A percentile compares a stretch with the other conserved stretches of the same genome.
phyloP scores from a whole-genome alignment of 148 eudicot species.

The Rhododendron ovatum region DNA sequence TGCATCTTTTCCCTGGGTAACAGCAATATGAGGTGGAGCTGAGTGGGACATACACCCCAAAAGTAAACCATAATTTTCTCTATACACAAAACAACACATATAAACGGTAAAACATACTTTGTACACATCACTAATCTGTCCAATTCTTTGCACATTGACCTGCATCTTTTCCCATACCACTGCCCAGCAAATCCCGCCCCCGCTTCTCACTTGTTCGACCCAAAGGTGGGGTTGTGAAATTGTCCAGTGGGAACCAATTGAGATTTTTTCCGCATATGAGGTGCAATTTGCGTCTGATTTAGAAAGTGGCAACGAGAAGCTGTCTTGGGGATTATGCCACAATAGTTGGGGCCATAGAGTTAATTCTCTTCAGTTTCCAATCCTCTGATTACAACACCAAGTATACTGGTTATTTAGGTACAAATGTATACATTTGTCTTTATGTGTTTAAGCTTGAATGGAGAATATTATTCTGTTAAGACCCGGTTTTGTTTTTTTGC shows the following conservation, averaged over 20 bases:
- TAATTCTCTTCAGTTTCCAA: neutral
- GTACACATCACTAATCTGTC: neutral
- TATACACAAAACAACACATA: neutral
- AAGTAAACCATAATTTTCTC: neutral
- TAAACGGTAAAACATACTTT: neutral
- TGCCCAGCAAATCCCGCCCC: neutral
- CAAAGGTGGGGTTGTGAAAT: neutral
- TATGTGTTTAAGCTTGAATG: no score
- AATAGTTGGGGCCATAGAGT: neutral
- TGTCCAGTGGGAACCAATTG: neutral
- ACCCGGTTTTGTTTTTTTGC: no score
- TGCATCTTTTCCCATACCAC: neutral
- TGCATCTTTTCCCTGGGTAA: neutral
- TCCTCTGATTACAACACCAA: no score
- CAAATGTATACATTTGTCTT: no score
- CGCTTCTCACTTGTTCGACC: neutral
- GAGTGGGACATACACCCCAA: neutral
- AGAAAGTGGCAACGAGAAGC: neutral
- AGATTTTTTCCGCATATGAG: neutral
- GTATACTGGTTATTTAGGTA: no score
- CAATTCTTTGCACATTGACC: neutral
- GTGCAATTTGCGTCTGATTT: neutral
- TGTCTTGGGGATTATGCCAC: neutral
- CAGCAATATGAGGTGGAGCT: neutral
- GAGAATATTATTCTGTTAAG: no score